These are phyloP conservation scores for Prunus campanulata DNA, from an alignment of 306 rosid genomes.

Conservation along the genomic window DNA sequence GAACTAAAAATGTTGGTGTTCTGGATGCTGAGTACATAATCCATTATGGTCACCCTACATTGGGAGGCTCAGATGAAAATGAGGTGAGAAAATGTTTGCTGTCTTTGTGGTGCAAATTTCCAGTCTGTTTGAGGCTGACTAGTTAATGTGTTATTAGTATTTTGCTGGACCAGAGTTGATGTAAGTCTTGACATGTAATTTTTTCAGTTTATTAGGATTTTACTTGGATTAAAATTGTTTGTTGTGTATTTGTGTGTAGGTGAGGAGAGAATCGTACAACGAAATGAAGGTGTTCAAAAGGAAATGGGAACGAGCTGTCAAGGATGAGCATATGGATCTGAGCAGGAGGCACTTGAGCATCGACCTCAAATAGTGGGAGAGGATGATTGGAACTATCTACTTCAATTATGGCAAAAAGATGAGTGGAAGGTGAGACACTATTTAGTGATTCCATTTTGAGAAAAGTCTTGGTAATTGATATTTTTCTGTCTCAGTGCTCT, in stretches of 20 bases:
- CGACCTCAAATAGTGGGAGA: too few relatives aligned
- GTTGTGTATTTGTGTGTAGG: constrained; percentile 22
- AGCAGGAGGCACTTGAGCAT: too few relatives aligned
- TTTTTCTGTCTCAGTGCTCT: too few relatives aligned
- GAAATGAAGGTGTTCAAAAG: constrained; percentile 37
- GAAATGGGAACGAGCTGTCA: constrained; percentile 43
- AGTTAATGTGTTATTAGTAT: background rate
- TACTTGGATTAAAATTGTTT: background rate
- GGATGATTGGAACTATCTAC: too few relatives aligned
- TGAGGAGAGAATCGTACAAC: constrained; percentile 49
- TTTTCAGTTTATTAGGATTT: too few relatives aligned
- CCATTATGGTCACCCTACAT: constrained; percentile 17
- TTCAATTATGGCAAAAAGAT: too few relatives aligned
- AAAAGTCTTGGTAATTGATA: too few relatives aligned
- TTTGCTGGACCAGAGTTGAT: constrained; percentile 59
- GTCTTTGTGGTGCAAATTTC: background rate
- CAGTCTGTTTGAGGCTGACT: background rate
- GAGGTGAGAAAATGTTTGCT: constrained; percentile 30
- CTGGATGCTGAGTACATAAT: constrained; percentile 85
- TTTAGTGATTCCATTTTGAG: too few relatives aligned
- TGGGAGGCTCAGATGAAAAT: constrained; percentile 57
- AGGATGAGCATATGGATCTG: constrained; percentile 14
- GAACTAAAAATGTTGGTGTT: constrained; percentile 76
- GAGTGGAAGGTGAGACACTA: too few relatives aligned
- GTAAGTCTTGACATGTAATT: constrained; percentile 40